Conservation (phyloP, 768 basidiomycete genomes). For the Tylopilus felleus region DNA sequence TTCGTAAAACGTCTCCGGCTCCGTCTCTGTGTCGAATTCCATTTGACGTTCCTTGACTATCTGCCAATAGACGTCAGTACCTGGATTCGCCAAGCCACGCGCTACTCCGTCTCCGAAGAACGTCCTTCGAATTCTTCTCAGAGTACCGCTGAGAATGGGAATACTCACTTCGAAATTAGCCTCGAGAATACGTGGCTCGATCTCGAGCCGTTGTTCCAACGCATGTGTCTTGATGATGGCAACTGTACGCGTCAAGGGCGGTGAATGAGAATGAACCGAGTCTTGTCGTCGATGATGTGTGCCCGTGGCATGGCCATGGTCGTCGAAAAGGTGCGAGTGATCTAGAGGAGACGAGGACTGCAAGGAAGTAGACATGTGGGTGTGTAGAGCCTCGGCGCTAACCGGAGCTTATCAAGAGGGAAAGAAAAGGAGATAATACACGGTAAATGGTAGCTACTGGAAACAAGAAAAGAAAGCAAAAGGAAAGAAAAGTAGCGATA, state of each 20-base stretch:
- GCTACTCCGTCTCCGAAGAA: constrained; percentile 1
- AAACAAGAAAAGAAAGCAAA: constrained; percentile 15
- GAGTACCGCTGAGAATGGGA: neutral
- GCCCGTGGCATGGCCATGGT: constrained; percentile 1
- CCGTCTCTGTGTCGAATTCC: constrained; percentile 82
- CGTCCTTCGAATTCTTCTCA: neutral
- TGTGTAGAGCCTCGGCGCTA: constrained; percentile 8
- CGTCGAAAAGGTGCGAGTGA: constrained; percentile 17
- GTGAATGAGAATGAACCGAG: neutral
- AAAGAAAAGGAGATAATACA: constrained; percentile 16
- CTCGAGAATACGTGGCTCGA: constrained; percentile 74
- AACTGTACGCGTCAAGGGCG: constrained; percentile 56
- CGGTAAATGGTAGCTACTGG: constrained; percentile 17
- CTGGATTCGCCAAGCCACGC: constrained; percentile 15
- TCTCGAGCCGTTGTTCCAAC: constrained; percentile 68
- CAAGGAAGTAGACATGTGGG: constrained; percentile 19
- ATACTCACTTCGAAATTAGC: constrained; percentile 74
- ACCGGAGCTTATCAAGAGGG: neutral
- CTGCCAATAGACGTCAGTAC: constrained; percentile 36
- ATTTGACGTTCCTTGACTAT: constrained; percentile 87
- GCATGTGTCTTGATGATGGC: constrained; percentile 85
- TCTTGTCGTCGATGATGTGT: constrained; percentile 6
- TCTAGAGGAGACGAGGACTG: constrained; percentile 14
- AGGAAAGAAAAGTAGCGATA: constrained; percentile 15
- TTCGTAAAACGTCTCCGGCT: constrained; percentile 75